Evolutionary conservation across 2,329 filamentous ascomycete genomes (phyloP).

Genomic region (Geosmithia morbida): DNA sequence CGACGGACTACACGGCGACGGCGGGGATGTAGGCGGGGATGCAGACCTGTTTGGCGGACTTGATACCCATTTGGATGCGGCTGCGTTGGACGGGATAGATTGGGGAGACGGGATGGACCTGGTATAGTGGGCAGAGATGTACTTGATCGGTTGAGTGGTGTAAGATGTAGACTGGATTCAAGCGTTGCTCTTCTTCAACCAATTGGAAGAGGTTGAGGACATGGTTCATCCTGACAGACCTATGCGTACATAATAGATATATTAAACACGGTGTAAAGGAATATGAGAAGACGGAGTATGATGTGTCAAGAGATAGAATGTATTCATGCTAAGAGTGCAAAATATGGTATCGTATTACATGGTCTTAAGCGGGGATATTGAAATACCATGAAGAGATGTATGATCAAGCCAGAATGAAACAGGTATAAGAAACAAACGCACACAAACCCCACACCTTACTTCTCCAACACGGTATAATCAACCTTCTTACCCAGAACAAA

Average conservation of each 20-base stretch:
- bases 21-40: slow-evolving; percentile 10
- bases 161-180: too few species aligned
- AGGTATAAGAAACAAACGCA: background rate
- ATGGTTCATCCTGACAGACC: too few species aligned
- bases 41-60: slow-evolving; percentile 23
- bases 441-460: background rate
- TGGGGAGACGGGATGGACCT: slow-evolving; percentile 22
- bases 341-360: too few species aligned
- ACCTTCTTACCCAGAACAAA: slow-evolving; percentile 20
- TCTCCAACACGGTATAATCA: slow-evolving; percentile 15
- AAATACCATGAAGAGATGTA: too few species aligned
- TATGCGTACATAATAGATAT: too few species aligned
- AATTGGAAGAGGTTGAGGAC: too few species aligned
- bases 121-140: background rate
- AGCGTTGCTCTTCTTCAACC: too few species aligned
- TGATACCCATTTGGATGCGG: slow-evolving; percentile 24
- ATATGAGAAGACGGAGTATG: too few species aligned
- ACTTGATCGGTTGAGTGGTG: background rate
- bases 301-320: too few species aligned
- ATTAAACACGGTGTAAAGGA: too few species aligned
- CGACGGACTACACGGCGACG: slow-evolving; percentile 10
- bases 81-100: slow-evolving; percentile 14
- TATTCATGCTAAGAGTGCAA: too few species aligned
- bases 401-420: background rate
- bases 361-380: too few species aligned